Percentiles rank a stretch among this genome's conserved stretches.
phyloP scores from a whole-genome alignment of 2,329 filamentous ascomycete species.

The Diaporthe citriasiana region DNA sequence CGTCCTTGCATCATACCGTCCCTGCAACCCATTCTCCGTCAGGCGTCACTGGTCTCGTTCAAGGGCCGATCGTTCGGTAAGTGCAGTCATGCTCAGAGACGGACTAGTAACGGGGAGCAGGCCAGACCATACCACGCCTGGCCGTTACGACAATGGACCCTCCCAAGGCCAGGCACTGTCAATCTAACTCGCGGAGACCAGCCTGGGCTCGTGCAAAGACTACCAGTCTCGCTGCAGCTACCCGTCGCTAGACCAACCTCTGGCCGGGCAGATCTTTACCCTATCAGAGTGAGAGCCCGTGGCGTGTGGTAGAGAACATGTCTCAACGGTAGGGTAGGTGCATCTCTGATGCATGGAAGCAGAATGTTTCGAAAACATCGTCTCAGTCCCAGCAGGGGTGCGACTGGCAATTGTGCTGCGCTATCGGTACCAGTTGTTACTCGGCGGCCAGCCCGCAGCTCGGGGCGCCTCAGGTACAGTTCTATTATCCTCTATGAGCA shows the following conservation, averaged over 20 bases:
- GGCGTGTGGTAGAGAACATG: slow-evolving; percentile 61
- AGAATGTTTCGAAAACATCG: slow-evolving; percentile 44
- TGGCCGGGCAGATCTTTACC: slow-evolving; percentile 54
- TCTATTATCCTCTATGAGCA: slow-evolving; percentile 24
- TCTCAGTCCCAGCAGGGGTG: slow-evolving; percentile 39
- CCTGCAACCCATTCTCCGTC: slow-evolving; percentile 34
- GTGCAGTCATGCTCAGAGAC: slow-evolving; percentile 28
- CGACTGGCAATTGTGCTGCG: slow-evolving; percentile 30
- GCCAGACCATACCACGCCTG: slow-evolving; percentile 38
- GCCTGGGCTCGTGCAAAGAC: slow-evolving; percentile 52
- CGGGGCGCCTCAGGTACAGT: slow-evolving; percentile 38
- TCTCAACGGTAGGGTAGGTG: slow-evolving; percentile 63
- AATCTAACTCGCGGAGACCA: slow-evolving; percentile 52
- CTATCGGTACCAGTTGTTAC: slow-evolving; percentile 37
- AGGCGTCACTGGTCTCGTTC: slow-evolving; percentile 32
- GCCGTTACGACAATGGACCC: slow-evolving; percentile 46
- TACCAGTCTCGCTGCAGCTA: slow-evolving; percentile 56
- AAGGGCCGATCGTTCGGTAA: slow-evolving; percentile 17
- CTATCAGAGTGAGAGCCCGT: slow-evolving; percentile 60
- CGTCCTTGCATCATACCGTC: slow-evolving; percentile 4
- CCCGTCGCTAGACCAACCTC: slow-evolving; percentile 55
- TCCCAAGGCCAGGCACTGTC: slow-evolving; percentile 47
- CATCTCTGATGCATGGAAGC: slow-evolving; percentile 61
- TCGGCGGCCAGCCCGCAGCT: slow-evolving; percentile 34
- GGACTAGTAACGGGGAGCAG: slow-evolving; percentile 37